These are phyloP conservation scores for Myriosclerotinia curreyana DNA, from an alignment of 2,329 filamentous ascomycete species.

Conservation along the genomic window DNA sequence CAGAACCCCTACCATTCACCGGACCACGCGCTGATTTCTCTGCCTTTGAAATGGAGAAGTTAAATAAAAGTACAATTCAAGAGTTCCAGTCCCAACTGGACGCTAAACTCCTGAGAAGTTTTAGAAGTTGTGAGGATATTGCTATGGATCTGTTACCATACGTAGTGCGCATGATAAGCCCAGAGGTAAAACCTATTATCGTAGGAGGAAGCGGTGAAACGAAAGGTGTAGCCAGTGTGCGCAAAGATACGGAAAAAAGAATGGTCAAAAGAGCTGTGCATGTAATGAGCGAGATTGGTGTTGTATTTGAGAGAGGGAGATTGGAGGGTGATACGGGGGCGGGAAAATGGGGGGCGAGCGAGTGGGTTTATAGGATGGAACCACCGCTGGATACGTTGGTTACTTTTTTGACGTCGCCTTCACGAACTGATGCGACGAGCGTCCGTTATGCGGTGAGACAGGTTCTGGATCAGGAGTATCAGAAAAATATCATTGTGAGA, in stretches of 20 bases:
- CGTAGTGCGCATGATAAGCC: constrained; percentile 77
- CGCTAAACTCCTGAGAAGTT: constrained; percentile 69
- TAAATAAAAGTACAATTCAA: constrained; percentile 71
- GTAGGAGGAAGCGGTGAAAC: constrained; percentile 66
- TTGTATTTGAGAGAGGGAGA: constrained; percentile 75
- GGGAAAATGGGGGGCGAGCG: constrained; percentile 56
- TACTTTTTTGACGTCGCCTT: constrained; percentile 66
- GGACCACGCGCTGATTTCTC: constrained; percentile 79
- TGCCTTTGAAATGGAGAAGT: constrained; percentile 76
- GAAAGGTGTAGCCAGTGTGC: constrained; percentile 73
- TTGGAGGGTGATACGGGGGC: constrained; percentile 53
- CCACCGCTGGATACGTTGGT: constrained; percentile 80
- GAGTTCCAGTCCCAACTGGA: constrained; percentile 71
- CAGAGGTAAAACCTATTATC: constrained; percentile 87
- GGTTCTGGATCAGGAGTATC: constrained; percentile 87
- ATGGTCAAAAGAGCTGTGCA: constrained; percentile 78
- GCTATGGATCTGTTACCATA: constrained; percentile 83
- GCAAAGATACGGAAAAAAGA: constrained; percentile 77
- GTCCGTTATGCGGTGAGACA: constrained; percentile 91
- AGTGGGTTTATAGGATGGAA: constrained; percentile 92
- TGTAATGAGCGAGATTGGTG: constrained; percentile 77
- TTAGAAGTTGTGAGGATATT: constrained; percentile 74
- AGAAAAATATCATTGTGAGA: constrained; percentile 65
- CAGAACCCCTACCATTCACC: constrained; percentile 66
- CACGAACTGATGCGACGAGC: constrained; percentile 57